Evolutionary conservation across 306 rosid genomes (phyloP).

Genomic region (Luffa aegyptiaca): DNA sequence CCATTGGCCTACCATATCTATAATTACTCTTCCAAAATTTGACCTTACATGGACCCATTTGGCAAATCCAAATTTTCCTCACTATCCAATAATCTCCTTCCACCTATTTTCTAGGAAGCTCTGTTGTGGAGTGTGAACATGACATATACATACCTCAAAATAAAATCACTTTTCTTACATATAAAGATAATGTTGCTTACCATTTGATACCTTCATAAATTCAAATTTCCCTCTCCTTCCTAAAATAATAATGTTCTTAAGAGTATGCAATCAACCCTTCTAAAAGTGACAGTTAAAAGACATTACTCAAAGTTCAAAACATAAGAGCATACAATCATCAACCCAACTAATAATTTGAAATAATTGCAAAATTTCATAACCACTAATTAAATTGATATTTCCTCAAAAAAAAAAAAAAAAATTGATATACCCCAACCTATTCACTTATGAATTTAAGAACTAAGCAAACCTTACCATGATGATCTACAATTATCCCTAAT

Average conservation of each 20-base stretch:
- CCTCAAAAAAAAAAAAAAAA: too few species aligned
- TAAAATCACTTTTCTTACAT: too few species aligned
- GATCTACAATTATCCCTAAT: neutral
- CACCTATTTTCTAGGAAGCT: neutral
- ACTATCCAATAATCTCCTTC: neutral
- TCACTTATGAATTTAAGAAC: neutral
- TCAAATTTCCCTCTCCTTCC: neutral
- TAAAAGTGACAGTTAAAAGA: neutral
- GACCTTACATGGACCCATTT: neutral
- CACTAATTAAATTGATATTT: too few species aligned
- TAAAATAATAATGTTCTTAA: neutral
- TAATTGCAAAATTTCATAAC: neutral
- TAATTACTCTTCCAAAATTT: neutral
- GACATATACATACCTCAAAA: too few species aligned
- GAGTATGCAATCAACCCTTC: neutral
- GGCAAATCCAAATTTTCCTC: neutral
- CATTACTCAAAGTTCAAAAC: neutral
- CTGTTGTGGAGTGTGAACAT: neutral
- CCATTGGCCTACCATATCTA: neutral
- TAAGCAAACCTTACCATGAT: neutral
- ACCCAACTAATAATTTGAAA: neutral
- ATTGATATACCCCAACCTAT: neutral
- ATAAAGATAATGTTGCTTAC: too few species aligned
- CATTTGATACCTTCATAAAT: neutral
- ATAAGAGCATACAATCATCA: neutral